These are phyloP conservation scores for Mycena galericulata DNA, from an alignment of 768 basidiomycete species.

Conservation along the genomic window DNA sequence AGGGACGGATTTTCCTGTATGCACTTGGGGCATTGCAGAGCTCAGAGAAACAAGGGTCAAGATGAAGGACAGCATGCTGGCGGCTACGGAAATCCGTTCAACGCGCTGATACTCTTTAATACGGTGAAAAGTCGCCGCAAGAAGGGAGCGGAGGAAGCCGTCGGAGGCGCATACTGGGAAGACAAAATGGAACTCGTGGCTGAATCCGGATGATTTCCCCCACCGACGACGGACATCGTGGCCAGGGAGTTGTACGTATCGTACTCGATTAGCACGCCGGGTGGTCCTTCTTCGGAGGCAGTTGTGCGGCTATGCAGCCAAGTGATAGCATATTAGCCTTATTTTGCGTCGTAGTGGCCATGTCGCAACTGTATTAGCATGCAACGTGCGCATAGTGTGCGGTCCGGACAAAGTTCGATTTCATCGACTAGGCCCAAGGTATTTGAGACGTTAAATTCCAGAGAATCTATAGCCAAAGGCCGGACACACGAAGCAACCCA, in stretches of 20 bases:
- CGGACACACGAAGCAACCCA: too few relatives aligned
- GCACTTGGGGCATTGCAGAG: slow-evolving; percentile 36
- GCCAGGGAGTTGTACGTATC: too few relatives aligned
- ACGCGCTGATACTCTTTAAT: background rate
- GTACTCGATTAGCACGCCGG: too few relatives aligned
- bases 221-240: too few relatives aligned
- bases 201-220: too few relatives aligned
- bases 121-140: background rate
- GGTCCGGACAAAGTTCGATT: background rate
- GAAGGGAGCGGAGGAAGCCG: background rate
- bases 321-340: too few relatives aligned
- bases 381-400: background rate
- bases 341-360: background rate
- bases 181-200: background rate
- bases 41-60: background rate
- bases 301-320: too few relatives aligned
- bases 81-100: background rate
- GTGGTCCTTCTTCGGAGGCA: too few relatives aligned
- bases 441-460: too few relatives aligned
- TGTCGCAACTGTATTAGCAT: too few relatives aligned
- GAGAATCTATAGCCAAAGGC: too few relatives aligned
- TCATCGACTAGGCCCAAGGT: background rate
- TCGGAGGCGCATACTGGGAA: slow-evolving; percentile 11
- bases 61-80: background rate
- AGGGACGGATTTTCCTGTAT: slow-evolving; percentile 52